Percentiles rank a stretch among this genome's conserved stretches.
Conservation (phyloP, 2,329 filamentous ascomycete species). For the Allantophomopsis cytisporea region DNA sequence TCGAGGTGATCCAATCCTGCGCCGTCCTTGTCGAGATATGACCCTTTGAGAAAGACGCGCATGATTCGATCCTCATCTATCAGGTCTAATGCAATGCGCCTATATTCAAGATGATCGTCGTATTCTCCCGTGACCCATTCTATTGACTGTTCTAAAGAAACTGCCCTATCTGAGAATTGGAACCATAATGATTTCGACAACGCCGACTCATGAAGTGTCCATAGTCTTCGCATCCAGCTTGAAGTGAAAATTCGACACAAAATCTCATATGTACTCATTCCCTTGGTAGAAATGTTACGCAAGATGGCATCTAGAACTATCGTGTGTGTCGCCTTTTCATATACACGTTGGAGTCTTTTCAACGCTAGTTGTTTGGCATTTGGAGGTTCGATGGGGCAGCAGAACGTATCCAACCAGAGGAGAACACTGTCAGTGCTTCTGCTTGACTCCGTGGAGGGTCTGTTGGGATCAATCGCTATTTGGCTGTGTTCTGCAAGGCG, state of each 20-base stretch:
- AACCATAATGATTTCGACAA: conserved; percentile 18
- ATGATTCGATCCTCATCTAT: background rate
- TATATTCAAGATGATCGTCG: background rate
- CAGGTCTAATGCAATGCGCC: background rate
- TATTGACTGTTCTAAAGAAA: conserved; percentile 1
- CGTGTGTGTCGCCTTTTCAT: conserved; percentile 17
- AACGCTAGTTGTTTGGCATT: conserved; percentile 16
- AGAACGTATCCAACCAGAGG: conserved; percentile 21
- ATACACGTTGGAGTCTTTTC: conserved; percentile 19
- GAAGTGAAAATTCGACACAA: conserved; percentile 19
- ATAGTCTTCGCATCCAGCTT: conserved; percentile 24
- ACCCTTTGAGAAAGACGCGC: background rate
- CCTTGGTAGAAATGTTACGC: conserved; percentile 7
- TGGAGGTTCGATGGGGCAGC: conserved; percentile 15
- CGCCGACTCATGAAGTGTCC: conserved; percentile 26
- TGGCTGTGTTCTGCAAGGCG: no score
- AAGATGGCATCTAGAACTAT: conserved; percentile 21
- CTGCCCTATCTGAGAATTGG: conserved; percentile 18
- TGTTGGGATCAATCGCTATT: no score
- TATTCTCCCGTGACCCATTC: background rate
- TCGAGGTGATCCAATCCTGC: conserved; percentile 9
- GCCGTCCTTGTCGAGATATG: background rate
- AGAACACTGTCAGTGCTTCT: background rate
- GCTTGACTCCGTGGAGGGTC: no score
- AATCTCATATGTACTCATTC: conserved; percentile 11